Conservation (phyloP, 2,329 filamentous ascomycete genomes). For the Nemania serpens region DNA sequence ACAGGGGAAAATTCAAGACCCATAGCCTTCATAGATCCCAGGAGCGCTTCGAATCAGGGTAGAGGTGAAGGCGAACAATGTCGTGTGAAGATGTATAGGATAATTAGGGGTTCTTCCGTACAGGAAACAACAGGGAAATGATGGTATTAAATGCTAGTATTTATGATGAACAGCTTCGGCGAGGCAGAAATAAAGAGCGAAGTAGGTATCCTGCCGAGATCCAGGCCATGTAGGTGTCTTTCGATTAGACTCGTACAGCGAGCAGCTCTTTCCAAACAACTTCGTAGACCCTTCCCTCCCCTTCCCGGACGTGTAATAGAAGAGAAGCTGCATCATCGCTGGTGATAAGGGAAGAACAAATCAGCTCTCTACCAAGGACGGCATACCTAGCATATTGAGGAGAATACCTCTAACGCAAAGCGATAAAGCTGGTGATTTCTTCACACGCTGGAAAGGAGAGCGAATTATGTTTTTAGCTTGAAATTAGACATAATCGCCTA, state of each 20-base stretch:
- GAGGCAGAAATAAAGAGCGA: background rate
- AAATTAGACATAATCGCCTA: background rate
- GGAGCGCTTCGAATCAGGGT: background rate
- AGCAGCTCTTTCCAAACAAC: background rate
- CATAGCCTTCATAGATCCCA: background rate
- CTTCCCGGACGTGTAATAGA: background rate
- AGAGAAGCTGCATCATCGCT: constrained; percentile 3
- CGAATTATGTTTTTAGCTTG: background rate
- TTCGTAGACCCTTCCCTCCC: constrained; percentile 3
- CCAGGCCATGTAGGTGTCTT: background rate
- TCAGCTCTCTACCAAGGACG: background rate
- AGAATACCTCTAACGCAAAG: background rate
- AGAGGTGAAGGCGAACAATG: background rate
- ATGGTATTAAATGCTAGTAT: background rate
- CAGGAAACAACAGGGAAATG: background rate
- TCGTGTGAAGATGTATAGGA: constrained; percentile 6
- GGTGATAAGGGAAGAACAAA: background rate
- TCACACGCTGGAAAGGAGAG: background rate
- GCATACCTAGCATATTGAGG: background rate
- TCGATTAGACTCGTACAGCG: background rate
- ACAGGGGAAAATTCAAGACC: background rate
- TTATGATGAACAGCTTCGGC: background rate
- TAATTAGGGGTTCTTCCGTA: constrained; percentile 10
- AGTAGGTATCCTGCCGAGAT: background rate
- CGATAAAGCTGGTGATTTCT: background rate